phyloP scores from a whole-genome alignment of 1,284 basidiomycete species.

The Ceratobasidium sp. region DNA sequence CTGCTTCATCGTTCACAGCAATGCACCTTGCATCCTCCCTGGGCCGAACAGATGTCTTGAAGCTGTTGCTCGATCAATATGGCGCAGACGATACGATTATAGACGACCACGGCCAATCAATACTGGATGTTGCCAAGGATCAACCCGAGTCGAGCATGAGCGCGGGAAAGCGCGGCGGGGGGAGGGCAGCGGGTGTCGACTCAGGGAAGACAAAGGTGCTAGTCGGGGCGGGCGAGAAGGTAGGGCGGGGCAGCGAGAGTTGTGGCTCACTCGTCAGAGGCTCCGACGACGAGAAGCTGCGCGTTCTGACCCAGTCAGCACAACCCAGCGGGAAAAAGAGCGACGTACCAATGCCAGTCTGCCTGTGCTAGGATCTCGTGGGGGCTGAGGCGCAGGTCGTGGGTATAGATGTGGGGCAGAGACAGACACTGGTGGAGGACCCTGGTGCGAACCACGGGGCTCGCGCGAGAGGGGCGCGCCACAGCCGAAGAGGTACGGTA shows the following conservation, averaged over 20 bases:
- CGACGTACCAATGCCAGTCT: conserved; percentile 21
- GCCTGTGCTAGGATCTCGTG: conserved; percentile 34
- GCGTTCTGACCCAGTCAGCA: background rate
- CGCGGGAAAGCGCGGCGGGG: too few species aligned
- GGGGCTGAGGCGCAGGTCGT: conserved; percentile 29
- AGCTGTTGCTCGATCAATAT: conserved; percentile 78
- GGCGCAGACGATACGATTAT: conserved; percentile 82
- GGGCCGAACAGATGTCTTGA: conserved; percentile 81
- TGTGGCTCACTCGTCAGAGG: conserved; percentile 7
- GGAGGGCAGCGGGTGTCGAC: background rate
- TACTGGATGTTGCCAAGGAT: conserved; percentile 75
- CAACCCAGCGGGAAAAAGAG: background rate
- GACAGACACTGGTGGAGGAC: background rate
- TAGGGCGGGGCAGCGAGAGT: background rate
- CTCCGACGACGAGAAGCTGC: background rate
- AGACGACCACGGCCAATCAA: conserved; percentile 76
- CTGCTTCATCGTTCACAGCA: conserved; percentile 79
- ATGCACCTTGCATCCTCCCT: conserved; percentile 89
- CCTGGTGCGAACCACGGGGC: conserved; percentile 13
- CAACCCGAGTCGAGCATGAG: too few species aligned
- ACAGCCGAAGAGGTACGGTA: too few species aligned
- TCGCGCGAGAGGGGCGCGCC: too few species aligned
- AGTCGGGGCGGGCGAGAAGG: conserved; percentile 19
- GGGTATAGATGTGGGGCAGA: conserved; percentile 12
- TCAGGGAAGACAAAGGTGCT: conserved; percentile 11